A percentile compares a stretch with the other conserved stretches of the same genome.
Conservation (phyloP, 2,329 filamentous ascomycete genomes). For the Didymella lethalis region DNA sequence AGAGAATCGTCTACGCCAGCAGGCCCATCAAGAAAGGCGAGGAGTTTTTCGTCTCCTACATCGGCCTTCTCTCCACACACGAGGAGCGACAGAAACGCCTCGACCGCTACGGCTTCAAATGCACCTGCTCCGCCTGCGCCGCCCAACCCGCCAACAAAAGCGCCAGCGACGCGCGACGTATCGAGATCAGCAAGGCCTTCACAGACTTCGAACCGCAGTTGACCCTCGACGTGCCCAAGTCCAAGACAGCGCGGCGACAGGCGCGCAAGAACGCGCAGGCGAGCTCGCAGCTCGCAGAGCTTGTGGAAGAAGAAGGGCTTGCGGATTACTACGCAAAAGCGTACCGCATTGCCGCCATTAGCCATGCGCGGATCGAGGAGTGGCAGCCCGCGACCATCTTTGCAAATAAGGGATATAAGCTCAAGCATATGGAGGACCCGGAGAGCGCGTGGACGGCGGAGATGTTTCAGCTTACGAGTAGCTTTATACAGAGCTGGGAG, state of each 20-base stretch:
- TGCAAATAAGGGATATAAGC: conserved; percentile 43
- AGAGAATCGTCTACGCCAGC: conserved; percentile 48
- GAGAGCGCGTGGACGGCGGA: conserved; percentile 38
- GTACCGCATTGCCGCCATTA: conserved; percentile 44
- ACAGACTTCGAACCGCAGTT: conserved; percentile 38
- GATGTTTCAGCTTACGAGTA: conserved; percentile 40
- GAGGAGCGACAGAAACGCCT: conserved; percentile 43
- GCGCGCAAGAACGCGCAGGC: conserved; percentile 39
- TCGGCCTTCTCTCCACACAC: conserved; percentile 44
- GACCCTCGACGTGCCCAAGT: conserved; percentile 32
- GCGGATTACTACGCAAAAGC: conserved; percentile 47
- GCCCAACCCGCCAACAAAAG: conserved; percentile 25
- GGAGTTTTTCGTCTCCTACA: conserved; percentile 52
- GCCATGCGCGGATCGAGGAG: conserved; percentile 37
- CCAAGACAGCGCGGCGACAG: conserved; percentile 31
- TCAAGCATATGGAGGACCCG: conserved; percentile 41
- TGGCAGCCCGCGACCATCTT: conserved; percentile 45
- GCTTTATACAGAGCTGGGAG: conserved; percentile 44
- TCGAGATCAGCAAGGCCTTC: conserved; percentile 40
- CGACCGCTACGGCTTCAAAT: conserved; percentile 49
- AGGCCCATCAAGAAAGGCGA: conserved; percentile 51
- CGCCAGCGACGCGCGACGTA: conserved; percentile 40
- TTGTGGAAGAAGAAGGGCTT: conserved; percentile 46
- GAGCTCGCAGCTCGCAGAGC: conserved; percentile 37
- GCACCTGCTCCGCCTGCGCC: conserved; percentile 50